A percentile compares a stretch with the other conserved stretches of the same genome.
These are phyloP conservation scores for Alternaria arbusti DNA, from an alignment of 2,329 filamentous ascomycete genomes.

Conservation along the genomic window DNA sequence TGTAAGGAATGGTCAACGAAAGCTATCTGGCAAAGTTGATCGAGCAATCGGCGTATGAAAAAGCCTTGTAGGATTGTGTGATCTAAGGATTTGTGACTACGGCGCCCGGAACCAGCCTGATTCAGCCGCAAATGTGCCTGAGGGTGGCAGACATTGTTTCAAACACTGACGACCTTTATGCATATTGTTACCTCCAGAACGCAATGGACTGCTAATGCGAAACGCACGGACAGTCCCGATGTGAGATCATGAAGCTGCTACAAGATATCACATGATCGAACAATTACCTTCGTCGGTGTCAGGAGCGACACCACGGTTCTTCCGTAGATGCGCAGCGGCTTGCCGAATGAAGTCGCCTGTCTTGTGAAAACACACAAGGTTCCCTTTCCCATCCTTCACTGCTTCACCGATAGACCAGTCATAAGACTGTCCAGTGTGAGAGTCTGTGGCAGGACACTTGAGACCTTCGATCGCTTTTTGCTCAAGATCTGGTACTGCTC, in stretches of 20 bases:
- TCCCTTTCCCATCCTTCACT: slow-evolving; percentile 43
- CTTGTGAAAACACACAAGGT: slow-evolving; percentile 45
- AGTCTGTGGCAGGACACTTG: slow-evolving; percentile 41
- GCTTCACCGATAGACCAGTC: slow-evolving; percentile 42
- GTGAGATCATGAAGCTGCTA: not conserved
- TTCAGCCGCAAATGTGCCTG: not conserved
- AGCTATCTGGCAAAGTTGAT: not conserved
- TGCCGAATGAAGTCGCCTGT: slow-evolving; percentile 45
- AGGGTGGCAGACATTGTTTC: not conserved
- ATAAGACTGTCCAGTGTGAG: slow-evolving; percentile 42
- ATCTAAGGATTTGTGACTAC: not conserved
- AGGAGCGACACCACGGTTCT: slow-evolving; percentile 29
- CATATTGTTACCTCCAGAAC: not conserved
- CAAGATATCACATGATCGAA: not conserved
- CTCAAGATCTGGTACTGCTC: slow-evolving; percentile 31
- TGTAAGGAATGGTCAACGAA: not conserved
- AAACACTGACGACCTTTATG: not conserved
- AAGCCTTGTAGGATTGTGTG: not conserved
- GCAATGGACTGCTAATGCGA: not conserved
- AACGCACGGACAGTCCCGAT: not conserved
- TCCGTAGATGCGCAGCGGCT: slow-evolving; percentile 36
- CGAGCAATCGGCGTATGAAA: not conserved
- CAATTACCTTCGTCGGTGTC: slow-evolving; percentile 5
- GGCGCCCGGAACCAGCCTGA: not conserved
- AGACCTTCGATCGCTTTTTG: slow-evolving; percentile 40